Evolutionary conservation across 2,329 filamentous ascomycete species (phyloP), one percentile per base, ranked within the genome.

Genomic region (Monosporascus sp.): DNA sequence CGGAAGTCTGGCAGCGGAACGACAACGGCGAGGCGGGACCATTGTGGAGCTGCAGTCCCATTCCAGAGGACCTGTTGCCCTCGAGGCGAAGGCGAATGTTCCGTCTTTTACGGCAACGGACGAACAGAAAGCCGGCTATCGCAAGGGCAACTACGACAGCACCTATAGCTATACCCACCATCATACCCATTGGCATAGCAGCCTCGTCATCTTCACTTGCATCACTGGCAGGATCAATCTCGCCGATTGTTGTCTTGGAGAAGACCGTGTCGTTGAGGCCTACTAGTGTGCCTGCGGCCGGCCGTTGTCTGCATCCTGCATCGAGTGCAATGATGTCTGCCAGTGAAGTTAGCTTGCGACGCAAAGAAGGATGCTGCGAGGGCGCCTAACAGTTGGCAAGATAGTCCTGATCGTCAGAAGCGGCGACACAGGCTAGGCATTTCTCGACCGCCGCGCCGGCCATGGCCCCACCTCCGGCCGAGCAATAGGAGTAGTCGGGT

Each of bases 241-340:
- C 66, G 54, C 54, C 62, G 44, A 75, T 67, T 5, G 50, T 56
- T 2, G 62, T 64, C 5, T 62, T 62, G 27, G 72, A 68, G 57
- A 79, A 79, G 50, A 79, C 66, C 9, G 75, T 77, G 52, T 67
- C 72, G 52, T 73, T 76, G 42, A 79, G 69, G 5, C 69, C 66
- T 24, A 79, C 49, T 31, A 66, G 49, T 2, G 56, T 62, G 2
- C 70, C 70, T 1, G 68, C 54, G 1, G 67, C 54, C 1, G 78
- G 77, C 34, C 72, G 68, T 55, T 82, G 77, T 37, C 69, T 63
- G 57, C 80, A 83, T 46, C 74, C 79, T 3, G 78, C 77, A 57
- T 76, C 68, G 4, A 83, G 68, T 8, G 79, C 78, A 5, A 78
- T 63, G 48, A 83, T 68, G 55, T 75, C 78, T 81, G 37, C 2